Conservation (phyloP, 371 early-diverging fungal genomes). For the Syncephalis fuscata region DNA sequence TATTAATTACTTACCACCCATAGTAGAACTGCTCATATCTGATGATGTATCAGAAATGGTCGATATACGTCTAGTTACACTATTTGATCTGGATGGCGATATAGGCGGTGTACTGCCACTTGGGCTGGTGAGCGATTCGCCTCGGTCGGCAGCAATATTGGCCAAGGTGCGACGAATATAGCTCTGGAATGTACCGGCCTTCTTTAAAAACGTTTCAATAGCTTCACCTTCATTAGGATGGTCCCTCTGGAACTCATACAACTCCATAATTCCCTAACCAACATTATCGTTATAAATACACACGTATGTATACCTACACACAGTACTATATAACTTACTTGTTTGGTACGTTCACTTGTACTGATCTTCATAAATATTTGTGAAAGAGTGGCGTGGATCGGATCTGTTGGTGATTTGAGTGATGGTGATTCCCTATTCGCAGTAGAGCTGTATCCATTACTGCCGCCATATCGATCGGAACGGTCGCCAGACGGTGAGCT, state of each 20-base stretch:
- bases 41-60: background rate
- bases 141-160: slow-evolving; percentile 41
- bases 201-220: slow-evolving; percentile 34
- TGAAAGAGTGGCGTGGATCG: slow-evolving; percentile 28
- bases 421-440: no score
- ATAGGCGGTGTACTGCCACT: background rate
- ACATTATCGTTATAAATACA: no score
- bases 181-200: slow-evolving; percentile 55
- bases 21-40: background rate
- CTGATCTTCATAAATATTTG: slow-evolving; percentile 59
- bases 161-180: slow-evolving; percentile 55
- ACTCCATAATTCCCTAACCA: slow-evolving; percentile 50
- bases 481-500: no score
- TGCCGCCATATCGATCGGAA: no score
- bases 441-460: no score
- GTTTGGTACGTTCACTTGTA: slow-evolving; percentile 53
- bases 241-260: slow-evolving; percentile 58
- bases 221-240: slow-evolving; percentile 42
- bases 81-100: background rate
- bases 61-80: background rate
- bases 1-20: background rate
- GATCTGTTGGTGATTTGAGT: no score
- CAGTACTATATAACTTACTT: slow-evolving; percentile 13
- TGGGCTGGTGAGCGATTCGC: slow-evolving; percentile 10
- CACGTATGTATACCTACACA: no score